Percentiles rank a stretch among this genome's conserved stretches.
Evolutionary conservation across 2,329 filamentous ascomycete genomes (phyloP).

Genomic region (Trichophyton simii): DNA sequence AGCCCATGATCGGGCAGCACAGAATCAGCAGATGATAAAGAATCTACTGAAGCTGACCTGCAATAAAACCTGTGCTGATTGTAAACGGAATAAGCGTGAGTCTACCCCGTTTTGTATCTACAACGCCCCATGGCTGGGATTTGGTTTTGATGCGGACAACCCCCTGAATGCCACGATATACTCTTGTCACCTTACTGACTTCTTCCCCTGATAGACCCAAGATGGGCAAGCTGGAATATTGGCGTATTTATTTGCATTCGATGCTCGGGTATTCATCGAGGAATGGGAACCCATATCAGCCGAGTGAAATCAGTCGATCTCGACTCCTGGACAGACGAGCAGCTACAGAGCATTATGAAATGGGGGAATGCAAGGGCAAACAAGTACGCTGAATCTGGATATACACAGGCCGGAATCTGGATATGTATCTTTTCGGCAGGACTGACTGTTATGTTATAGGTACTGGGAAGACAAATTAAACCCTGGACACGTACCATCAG

Average conservation of each 20-base stretch:
- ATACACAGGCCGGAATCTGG: constrained; percentile 11
- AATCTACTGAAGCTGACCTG: constrained; percentile 83
- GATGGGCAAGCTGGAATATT: constrained; percentile 99
- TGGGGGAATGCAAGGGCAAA: constrained; percentile 97
- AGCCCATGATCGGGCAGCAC: constrained; percentile 73
- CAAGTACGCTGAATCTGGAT: constrained; percentile 46
- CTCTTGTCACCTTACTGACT: background rate
- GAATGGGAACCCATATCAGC: constrained; percentile 98
- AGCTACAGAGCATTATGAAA: constrained; percentile 80
- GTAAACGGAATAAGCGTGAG: constrained; percentile 96
- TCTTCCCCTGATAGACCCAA: constrained; percentile 52
- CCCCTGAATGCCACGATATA: background rate
- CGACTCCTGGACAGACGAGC: constrained; percentile 97
- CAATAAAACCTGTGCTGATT: constrained; percentile 96
- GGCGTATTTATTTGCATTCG: constrained; percentile 96
- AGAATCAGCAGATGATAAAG: constrained; percentile 91
- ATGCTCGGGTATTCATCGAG: constrained; percentile 95
- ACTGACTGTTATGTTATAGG: constrained; percentile 22
- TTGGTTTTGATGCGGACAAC: background rate
- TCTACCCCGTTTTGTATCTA: constrained; percentile 14
- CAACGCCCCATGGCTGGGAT: background rate
- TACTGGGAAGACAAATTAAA: constrained; percentile 96
- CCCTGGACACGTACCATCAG: constrained; percentile 79
- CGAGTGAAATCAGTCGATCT: constrained; percentile 96
- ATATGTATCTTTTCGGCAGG: constrained; percentile 11